These are phyloP conservation scores for Entomortierella parvispora DNA, from an alignment of 192 early-diverging fungal species.

Conservation along the genomic window DNA sequence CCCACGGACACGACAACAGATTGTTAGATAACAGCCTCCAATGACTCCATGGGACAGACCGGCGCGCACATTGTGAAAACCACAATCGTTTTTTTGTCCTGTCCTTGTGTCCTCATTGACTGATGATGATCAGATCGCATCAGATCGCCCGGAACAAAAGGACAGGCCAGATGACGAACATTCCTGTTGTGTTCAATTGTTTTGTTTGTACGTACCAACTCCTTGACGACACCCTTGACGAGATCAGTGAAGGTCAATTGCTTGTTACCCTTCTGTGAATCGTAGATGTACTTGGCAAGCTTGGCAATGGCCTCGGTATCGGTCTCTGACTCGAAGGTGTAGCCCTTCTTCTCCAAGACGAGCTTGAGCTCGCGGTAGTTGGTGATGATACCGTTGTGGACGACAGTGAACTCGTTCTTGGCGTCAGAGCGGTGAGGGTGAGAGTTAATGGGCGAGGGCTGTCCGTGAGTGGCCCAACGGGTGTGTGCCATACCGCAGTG, in stretches of 20 bases:
- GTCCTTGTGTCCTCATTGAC: too few species aligned
- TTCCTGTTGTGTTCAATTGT: neutral
- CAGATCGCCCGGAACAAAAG: too few species aligned
- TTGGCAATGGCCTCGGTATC: conserved; percentile 99
- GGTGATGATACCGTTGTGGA: conserved; percentile 99
- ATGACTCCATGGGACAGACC: too few species aligned
- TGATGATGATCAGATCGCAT: too few species aligned
- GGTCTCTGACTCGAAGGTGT: conserved; percentile 94
- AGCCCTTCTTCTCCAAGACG: conserved; percentile 96
- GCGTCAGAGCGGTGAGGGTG: conserved; percentile 95
- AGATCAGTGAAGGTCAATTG: conserved; percentile 88
- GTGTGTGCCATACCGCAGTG: conserved; percentile 98
- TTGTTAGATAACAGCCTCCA: neutral
- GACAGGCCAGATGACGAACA: neutral
- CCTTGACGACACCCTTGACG: conserved; percentile 96
- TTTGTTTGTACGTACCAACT: conserved; percentile 73
- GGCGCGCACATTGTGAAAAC: too few species aligned
- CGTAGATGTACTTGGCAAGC: conserved; percentile 97
- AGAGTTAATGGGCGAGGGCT: conserved; percentile 91
- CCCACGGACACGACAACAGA: neutral
- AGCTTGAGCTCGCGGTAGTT: conserved; percentile 99
- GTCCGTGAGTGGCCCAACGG: conserved; percentile 99
- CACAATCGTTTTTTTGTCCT: too few species aligned
- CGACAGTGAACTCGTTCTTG: conserved; percentile 89
- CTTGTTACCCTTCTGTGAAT: conserved; percentile 83